A percentile compares a stretch with the other conserved stretches of the same genome.
These are phyloP conservation scores for Aspergillus fructus DNA, from an alignment of 2,329 filamentous ascomycete genomes.

Conservation along the genomic window DNA sequence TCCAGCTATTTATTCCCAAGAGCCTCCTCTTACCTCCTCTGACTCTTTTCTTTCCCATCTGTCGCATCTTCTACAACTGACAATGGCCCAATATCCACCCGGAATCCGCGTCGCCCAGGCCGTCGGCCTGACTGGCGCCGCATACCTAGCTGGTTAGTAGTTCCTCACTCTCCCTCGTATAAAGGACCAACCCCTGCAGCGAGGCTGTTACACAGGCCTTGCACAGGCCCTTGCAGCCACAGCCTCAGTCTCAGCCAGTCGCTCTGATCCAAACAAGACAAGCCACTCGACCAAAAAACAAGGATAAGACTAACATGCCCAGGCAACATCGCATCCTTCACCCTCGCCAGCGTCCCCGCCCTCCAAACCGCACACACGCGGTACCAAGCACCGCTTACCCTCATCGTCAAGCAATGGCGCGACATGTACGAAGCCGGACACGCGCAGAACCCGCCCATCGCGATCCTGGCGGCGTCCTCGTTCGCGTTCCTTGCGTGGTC, in stretches of 20 bases:
- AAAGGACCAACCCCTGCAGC: not conserved
- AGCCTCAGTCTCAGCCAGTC: too few relatives aligned
- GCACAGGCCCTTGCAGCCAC: too few relatives aligned
- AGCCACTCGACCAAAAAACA: too few relatives aligned
- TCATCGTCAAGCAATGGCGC: constrained; percentile 19
- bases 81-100: constrained; percentile 15
- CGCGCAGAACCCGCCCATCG: constrained; percentile 26
- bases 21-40: not conserved
- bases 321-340: constrained; percentile 27
- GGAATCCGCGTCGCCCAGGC: constrained; percentile 28
- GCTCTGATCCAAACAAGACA: not conserved
- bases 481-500: constrained; percentile 33
- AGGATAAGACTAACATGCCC: not conserved
- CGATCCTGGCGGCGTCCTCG: constrained; percentile 18
- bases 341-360: constrained; percentile 24
- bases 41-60: not conserved
- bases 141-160: constrained; percentile 29
- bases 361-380: constrained; percentile 21
- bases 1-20: too few relatives aligned
- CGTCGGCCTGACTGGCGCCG: constrained; percentile 29
- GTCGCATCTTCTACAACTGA: not conserved
- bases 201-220: not conserved
- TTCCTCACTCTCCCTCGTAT: not conserved
- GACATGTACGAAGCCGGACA: constrained; percentile 24
- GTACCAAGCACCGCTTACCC: constrained; percentile 6